Evolutionary conservation across 192 early-diverging fungal genomes (phyloP).

Genomic region (Jimgerdemannia flammicorona): DNA sequence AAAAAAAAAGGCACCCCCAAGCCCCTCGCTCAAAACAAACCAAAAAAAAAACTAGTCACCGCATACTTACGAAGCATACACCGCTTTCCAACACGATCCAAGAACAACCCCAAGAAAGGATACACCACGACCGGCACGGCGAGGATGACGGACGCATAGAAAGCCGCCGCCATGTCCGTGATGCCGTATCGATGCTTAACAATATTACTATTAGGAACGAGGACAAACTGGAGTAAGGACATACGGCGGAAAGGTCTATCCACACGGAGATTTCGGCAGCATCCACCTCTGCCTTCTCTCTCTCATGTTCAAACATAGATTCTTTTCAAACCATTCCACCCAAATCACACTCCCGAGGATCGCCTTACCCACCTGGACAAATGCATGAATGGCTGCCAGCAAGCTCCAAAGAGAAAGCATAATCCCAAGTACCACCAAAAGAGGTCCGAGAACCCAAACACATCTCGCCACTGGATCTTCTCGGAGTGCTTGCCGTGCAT

Average conservation of each 20-base stretch:
- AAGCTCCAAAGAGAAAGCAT: conserved; percentile 31
- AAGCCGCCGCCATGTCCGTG: conserved; percentile 57
- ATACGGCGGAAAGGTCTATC: background rate
- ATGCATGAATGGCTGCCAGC: conserved; percentile 40
- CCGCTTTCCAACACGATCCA: conserved; percentile 58
- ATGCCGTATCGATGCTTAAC: conserved; percentile 66
- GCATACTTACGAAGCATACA: conserved; percentile 18
- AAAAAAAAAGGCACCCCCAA: too few species aligned
- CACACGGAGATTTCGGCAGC: too few species aligned
- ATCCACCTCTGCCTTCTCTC: too few species aligned
- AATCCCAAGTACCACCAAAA: conserved; percentile 39
- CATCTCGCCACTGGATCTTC: conserved; percentile 32
- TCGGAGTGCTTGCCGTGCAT: conserved; percentile 12
- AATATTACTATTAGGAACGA: conserved; percentile 48
- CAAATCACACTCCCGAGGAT: background rate
- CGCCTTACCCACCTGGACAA: conserved; percentile 30
- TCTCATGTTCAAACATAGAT: background rate
- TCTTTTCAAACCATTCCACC: background rate
- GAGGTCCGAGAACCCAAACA: conserved; percentile 37
- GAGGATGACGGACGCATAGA: conserved; percentile 63
- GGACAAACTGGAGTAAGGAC: background rate
- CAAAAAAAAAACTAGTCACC: background rate
- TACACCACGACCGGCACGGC: conserved; percentile 64
- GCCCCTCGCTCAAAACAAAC: too few species aligned
- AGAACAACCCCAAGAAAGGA: conserved; percentile 66